A percentile compares a stretch with the other conserved stretches of the same genome.
Conservation (phyloP, 306 rosid species). For the Clitoria ternatea region DNA sequence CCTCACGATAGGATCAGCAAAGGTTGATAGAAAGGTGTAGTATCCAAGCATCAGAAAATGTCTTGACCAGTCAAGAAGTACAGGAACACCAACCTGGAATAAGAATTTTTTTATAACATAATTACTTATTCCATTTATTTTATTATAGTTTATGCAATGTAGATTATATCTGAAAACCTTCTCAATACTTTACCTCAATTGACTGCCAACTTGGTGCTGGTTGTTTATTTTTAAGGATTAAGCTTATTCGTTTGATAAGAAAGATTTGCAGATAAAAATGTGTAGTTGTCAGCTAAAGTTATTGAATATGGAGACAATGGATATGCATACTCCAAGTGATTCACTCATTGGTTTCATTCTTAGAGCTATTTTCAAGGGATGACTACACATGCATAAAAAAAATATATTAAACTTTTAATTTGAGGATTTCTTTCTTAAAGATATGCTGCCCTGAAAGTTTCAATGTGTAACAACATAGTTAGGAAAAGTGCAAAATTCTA, state of each 20-base stretch:
- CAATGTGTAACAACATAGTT: no score
- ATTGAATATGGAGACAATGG: not conserved
- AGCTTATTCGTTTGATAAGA: not conserved
- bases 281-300: not conserved
- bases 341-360: not conserved
- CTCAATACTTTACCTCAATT: no score
- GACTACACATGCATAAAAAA: not conserved
- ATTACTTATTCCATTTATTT: no score
- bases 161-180: no score
- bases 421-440: not conserved
- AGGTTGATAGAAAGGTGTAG: slow-evolving; percentile 68
- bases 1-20: slow-evolving; percentile 78
- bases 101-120: no score
- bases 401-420: no score
- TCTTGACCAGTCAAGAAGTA: slow-evolving; percentile 80
- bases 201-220: not conserved
- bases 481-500: not conserved
- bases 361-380: not conserved
- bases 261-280: not conserved
- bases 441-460: not conserved
- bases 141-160: no score
- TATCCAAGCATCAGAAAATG: slow-evolving; percentile 80
- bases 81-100: slow-evolving; percentile 79
- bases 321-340: not conserved
- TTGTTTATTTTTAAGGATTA: not conserved